Evolutionary conservation across 2,329 filamentous ascomycete genomes (phyloP), one percentile per base, ranked within the genome.

Genomic region (Fusarium piperis): DNA sequence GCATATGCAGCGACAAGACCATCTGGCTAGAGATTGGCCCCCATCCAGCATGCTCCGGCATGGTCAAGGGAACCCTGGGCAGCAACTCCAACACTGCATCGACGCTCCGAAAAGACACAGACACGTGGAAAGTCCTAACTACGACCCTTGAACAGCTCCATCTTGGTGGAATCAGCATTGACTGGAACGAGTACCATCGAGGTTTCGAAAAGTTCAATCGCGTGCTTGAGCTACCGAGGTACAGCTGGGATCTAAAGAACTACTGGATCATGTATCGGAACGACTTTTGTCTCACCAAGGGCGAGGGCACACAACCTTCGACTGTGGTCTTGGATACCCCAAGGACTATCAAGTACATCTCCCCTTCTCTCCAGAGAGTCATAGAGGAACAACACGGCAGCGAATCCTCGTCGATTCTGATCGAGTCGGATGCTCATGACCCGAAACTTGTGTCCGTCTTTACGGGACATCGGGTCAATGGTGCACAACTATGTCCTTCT

Each of bases 191-290:
- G 80, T 93, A 88, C 76, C 89, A 93, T 71, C 82, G 86, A 60
- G 82, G 84, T 65, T 87, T 86, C 69, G 74, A 76, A 20, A 62
- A 73, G 0, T 80, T 78, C 13, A 79, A 83, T 4, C 79, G 80
- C 4, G 83, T 94, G 11, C 80, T 93, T 7, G 83, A 88, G 7
- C 82, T 94, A 1, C 93, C 93, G 0, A 87, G 87, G 2, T 95
- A 94, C 78, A 86, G 86, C 0, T 95, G 92, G 81, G 90, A 94
- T 74, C 84, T 89, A 74, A 93, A 93, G 84, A 91, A 89, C 71
- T 94, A 94, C 78, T 90, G 88, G 88, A 83, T 89, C 44, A 84
- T 86, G 74, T 90, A 89, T 76, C 80, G 86, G 68, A 91, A 93
- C 68, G 90, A 94, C 79, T 94, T 91, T 90, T 88, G 86, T 23